Conservation (phyloP, 1,284 basidiomycete species). For the Ceratobasidium sp. region DNA sequence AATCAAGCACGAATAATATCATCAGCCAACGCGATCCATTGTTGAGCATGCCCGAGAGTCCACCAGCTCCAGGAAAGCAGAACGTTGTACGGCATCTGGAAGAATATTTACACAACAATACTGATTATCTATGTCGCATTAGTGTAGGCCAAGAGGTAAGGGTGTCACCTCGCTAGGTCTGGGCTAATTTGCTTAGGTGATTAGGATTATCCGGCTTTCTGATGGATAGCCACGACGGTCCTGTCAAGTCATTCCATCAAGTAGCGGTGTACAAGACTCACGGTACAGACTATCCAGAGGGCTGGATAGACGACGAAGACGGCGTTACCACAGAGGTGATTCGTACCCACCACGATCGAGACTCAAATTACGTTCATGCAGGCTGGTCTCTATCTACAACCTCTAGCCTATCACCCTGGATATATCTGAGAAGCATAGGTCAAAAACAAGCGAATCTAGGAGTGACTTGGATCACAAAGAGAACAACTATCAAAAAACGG, state of each 20-base stretch:
- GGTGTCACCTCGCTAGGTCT: not conserved
- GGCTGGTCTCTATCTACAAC: constrained; percentile 21
- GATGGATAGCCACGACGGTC: not conserved
- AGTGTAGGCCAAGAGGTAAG: not conserved
- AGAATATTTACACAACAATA: no score
- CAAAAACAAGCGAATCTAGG: not conserved
- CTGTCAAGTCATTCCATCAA: not conserved
- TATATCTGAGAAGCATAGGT: not conserved
- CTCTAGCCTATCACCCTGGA: not conserved
- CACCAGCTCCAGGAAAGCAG: no score
- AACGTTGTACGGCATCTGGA: no score
- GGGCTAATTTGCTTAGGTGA: not conserved
- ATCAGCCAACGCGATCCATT: no score
- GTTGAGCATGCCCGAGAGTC: no score
- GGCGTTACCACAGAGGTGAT: not conserved
- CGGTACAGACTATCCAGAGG: not conserved
- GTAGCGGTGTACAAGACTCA: not conserved
- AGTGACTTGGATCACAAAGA: not conserved
- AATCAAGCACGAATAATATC: no score
- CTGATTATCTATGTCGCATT: no score
- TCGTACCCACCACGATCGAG: not conserved
- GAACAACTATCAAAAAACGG: not conserved
- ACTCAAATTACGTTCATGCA: constrained; percentile 28
- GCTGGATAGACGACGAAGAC: constrained; percentile 2
- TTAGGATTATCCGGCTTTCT: not conserved